Conservation (phyloP, 106 monocot genomes). For the Dendrobium chrysotoxum region DNA sequence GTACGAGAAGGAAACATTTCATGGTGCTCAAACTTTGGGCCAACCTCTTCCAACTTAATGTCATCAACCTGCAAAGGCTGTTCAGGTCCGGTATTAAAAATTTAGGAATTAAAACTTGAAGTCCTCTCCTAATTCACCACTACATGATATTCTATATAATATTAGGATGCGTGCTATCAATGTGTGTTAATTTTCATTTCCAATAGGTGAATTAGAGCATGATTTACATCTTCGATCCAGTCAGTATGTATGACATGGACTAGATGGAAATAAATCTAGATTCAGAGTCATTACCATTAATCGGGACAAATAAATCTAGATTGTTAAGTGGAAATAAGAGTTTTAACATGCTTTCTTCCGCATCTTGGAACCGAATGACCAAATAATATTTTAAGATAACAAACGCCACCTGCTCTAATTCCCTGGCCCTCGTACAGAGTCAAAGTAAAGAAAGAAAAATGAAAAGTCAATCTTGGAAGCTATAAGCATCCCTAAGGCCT, state of each 20-base stretch:
- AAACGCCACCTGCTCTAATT: neutral
- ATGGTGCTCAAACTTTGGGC: constrained; percentile 98
- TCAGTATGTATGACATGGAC: neutral
- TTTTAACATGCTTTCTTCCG: neutral
- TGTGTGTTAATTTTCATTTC: neutral
- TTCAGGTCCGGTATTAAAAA: constrained; percentile 4
- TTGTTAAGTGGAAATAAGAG: neutral
- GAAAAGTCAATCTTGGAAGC: too few relatives aligned
- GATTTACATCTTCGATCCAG: neutral
- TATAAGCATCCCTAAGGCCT: too few relatives aligned
- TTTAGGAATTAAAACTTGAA: neutral
- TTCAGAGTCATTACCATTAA: neutral
- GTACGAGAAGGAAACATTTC: constrained; percentile 90
- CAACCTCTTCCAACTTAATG: constrained; percentile 69
- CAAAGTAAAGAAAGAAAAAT: too few relatives aligned
- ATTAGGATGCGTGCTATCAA: neutral
- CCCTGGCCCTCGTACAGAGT: neutral
- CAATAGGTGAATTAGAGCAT: neutral
- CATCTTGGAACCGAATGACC: neutral
- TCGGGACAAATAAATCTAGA: neutral
- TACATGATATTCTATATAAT: neutral
- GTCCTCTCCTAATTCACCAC: too few relatives aligned
- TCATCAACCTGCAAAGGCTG: constrained; percentile 81
- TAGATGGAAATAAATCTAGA: neutral
- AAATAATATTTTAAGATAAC: neutral